These are phyloP conservation scores for Solanum dulcamara DNA, from an alignment of 257 asterid species.

Conservation along the genomic window DNA sequence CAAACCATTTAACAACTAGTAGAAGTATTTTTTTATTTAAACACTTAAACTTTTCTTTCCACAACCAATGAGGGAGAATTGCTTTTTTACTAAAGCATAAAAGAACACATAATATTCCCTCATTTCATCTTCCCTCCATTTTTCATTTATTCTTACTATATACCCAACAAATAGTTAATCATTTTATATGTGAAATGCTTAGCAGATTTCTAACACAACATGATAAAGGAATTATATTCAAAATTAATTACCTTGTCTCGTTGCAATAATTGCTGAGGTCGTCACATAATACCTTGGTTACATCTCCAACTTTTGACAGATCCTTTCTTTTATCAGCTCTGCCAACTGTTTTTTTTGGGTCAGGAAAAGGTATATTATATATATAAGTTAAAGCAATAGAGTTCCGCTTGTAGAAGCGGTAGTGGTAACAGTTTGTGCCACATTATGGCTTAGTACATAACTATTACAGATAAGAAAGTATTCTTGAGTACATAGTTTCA, in stretches of 20 bases:
- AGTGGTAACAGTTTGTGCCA: too few relatives aligned
- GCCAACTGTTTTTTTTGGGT: constrained; percentile 77
- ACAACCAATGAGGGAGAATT: background rate
- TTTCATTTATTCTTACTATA: too few relatives aligned
- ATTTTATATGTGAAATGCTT: too few relatives aligned
- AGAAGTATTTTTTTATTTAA: background rate
- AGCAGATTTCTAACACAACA: too few relatives aligned
- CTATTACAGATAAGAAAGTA: too few relatives aligned
- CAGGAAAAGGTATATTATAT: too few relatives aligned
- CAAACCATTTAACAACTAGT: background rate
- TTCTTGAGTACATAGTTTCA: too few relatives aligned
- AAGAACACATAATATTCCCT: too few relatives aligned
- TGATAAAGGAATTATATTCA: background rate
- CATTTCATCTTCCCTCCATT: background rate
- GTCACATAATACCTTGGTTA: constrained; percentile 67
- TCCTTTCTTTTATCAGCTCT: constrained; percentile 68
- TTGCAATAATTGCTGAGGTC: constrained; percentile 59
- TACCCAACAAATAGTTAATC: too few relatives aligned
- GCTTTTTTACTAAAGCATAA: background rate
- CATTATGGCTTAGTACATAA: too few relatives aligned
- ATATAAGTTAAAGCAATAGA: too few relatives aligned
- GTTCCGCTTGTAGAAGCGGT: too few relatives aligned
- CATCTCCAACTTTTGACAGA: constrained; percentile 58
- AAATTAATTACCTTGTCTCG: constrained; percentile 36
- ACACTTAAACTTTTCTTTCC: background rate